Evolutionary conservation across 2,329 filamentous ascomycete genomes (phyloP).

Genomic region (Fusarium subtropicale): DNA sequence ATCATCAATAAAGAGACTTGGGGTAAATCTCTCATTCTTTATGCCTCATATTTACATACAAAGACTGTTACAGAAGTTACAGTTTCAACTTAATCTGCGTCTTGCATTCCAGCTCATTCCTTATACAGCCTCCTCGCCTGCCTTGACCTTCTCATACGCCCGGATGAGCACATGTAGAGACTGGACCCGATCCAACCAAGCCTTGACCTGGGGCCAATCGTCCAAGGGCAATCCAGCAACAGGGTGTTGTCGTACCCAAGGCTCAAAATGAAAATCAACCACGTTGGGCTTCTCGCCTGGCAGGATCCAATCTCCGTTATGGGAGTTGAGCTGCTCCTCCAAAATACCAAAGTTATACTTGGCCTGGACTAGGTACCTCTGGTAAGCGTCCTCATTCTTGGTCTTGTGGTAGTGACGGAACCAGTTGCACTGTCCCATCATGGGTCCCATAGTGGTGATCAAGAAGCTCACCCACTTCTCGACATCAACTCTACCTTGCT

Average conservation of each 20-base stretch:
- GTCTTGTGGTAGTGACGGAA: constrained; percentile 17
- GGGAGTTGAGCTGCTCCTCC: constrained; percentile 20
- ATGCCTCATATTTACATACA: background rate
- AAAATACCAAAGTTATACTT: constrained; percentile 17
- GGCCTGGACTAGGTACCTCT: constrained; percentile 11
- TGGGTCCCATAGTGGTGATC: constrained; percentile 10
- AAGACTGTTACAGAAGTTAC: background rate
- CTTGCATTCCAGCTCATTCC: background rate
- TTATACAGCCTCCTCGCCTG: constrained; percentile 12
- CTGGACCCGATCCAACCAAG: constrained; percentile 17
- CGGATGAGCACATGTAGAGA: background rate
- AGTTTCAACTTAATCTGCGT: background rate
- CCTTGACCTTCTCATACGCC: constrained; percentile 26
- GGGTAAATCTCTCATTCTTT: background rate
- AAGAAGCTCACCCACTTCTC: constrained; percentile 28
- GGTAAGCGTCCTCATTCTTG: constrained; percentile 23
- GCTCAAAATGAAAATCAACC: constrained; percentile 27
- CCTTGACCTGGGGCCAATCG: constrained; percentile 10
- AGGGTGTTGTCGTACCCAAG: constrained; percentile 18
- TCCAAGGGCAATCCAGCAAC: constrained; percentile 9
- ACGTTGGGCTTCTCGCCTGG: constrained; percentile 12
- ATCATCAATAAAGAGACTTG: no score
- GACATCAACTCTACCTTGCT: constrained; percentile 20
- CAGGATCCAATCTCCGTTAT: constrained; percentile 16
- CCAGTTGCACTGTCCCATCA: constrained; percentile 28